A percentile compares a stretch with the other conserved stretches of the same genome.
phyloP scores from a whole-genome alignment of 257 asterid genomes.

The Scutellaria barbata region DNA sequence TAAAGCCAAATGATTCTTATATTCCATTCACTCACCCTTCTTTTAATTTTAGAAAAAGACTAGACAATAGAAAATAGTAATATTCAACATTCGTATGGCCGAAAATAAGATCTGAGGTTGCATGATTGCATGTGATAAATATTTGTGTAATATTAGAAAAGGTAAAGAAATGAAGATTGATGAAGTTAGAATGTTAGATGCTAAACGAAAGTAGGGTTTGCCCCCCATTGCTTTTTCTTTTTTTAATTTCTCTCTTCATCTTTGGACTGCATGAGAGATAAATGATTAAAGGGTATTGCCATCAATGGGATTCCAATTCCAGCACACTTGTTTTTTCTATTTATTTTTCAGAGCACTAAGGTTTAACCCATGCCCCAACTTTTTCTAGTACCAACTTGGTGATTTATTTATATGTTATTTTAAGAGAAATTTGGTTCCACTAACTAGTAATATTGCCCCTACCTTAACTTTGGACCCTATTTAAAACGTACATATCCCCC shows the following conservation, averaged over 20 bases:
- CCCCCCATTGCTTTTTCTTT: slow-evolving; percentile 26
- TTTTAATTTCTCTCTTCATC: not conserved
- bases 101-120: slow-evolving; percentile 47
- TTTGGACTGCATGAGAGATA: slow-evolving; percentile 38
- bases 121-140: slow-evolving; percentile 43
- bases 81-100: slow-evolving; percentile 64
- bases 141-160: slow-evolving; percentile 33
- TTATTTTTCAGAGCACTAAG: slow-evolving; percentile 42
- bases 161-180: slow-evolving; percentile 49
- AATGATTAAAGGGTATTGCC: slow-evolving; percentile 61
- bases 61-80: not conserved
- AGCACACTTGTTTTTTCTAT: slow-evolving; percentile 36
- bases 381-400: slow-evolving; percentile 34
- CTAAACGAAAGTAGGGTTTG: slow-evolving; percentile 32
- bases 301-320: slow-evolving; percentile 54
- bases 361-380: slow-evolving; percentile 34
- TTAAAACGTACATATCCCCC: slow-evolving; percentile 24
- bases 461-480: slow-evolving; percentile 28
- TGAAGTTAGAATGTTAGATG: slow-evolving; percentile 49
- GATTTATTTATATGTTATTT: slow-evolving; percentile 32
- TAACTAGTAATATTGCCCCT: not conserved
- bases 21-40: slow-evolving; percentile 35
- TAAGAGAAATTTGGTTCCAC: slow-evolving; percentile 24
- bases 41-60: not conserved
- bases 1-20: slow-evolving; percentile 54